These are phyloP conservation scores for Aciculoconidium aculeatum DNA, from an alignment of 805 yeast genomes.

Conservation along the genomic window DNA sequence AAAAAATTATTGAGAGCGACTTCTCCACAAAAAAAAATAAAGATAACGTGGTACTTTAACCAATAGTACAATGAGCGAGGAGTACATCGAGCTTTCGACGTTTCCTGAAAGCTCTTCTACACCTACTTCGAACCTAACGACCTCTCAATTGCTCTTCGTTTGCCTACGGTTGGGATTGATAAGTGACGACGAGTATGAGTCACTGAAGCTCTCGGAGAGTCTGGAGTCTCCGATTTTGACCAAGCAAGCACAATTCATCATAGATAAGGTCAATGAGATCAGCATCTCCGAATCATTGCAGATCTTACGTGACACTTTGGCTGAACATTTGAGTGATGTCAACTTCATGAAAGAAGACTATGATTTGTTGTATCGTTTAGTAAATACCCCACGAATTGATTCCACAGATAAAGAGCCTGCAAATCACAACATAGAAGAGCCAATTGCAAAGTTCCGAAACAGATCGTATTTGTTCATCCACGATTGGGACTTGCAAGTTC, in stretches of 20 bases:
- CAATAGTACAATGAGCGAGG: too few relatives aligned
- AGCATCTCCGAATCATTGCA: constrained; percentile 19
- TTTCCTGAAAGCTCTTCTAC: too few relatives aligned
- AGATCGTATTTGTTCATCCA: constrained; percentile 7
- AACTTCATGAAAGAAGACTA: constrained; percentile 34
- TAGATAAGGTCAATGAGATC: constrained; percentile 22
- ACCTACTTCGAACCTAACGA: too few relatives aligned
- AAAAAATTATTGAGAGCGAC: too few relatives aligned
- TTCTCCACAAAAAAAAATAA: too few relatives aligned
- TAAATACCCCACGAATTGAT: too few relatives aligned
- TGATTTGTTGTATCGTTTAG: constrained; percentile 22
- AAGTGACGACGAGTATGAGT: constrained; percentile 8
- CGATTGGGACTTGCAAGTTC: constrained; percentile 29
- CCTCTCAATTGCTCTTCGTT: constrained; percentile 2
- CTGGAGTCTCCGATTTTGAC: constrained; percentile 2
- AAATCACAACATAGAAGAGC: not conserved
- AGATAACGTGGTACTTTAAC: too few relatives aligned
- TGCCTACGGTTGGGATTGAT: constrained; percentile 8
- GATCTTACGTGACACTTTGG: constrained; percentile 31
- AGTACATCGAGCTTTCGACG: too few relatives aligned
- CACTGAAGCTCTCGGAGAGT: constrained; percentile 1
- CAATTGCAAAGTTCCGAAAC: constrained; percentile 6
- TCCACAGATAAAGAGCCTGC: constrained; percentile 8
- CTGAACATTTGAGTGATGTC: constrained; percentile 27
- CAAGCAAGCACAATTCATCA: constrained; percentile 18